Percentiles rank a stretch among this genome's conserved stretches.
Evolutionary conservation across 176 grass and related monocot genomes (phyloP).

Genomic region (Melocanna baccifera): DNA sequence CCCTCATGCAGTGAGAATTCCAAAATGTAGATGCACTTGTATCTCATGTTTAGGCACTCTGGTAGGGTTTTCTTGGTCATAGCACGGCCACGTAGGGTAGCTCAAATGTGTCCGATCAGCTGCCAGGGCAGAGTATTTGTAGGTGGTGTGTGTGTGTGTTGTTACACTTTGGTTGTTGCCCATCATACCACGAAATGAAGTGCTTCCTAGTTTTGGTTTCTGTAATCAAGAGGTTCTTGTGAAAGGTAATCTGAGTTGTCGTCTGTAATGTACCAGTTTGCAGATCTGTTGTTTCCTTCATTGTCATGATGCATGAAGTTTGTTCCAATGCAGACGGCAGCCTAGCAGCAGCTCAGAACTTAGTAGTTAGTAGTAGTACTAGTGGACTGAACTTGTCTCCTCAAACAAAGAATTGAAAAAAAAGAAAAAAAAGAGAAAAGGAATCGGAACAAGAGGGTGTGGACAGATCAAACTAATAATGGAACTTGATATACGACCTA

Average conservation of each 20-base stretch:
- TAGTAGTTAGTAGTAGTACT: neutral
- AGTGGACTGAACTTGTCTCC: neutral
- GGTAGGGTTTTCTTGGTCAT: slow-evolving; percentile 37
- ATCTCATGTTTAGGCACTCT: slow-evolving; percentile 46
- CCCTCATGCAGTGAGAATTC: neutral
- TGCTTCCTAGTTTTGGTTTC: slow-evolving; percentile 16
- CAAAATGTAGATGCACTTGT: slow-evolving; percentile 37
- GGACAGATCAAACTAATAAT: neutral
- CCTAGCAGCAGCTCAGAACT: neutral
- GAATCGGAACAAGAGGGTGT: neutral
- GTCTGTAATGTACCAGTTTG: slow-evolving; percentile 15
- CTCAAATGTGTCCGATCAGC: slow-evolving; percentile 35
- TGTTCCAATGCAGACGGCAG: neutral
- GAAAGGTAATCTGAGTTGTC: slow-evolving; percentile 30
- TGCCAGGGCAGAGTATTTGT: slow-evolving; percentile 26
- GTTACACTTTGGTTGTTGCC: slow-evolving; percentile 23
- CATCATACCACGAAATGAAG: slow-evolving; percentile 34
- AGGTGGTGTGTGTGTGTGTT: slow-evolving; percentile 23
- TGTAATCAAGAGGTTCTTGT: slow-evolving; percentile 32
- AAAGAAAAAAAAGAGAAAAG: neutral
- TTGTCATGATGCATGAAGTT: neutral
- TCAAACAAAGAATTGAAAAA: neutral
- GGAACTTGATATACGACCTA: neutral
- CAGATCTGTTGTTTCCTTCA: neutral
- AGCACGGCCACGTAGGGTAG: slow-evolving; percentile 40